Base-by-base conservation (phyloP, 129 eudicot genomes). In the Mikania micrantha region DNA sequence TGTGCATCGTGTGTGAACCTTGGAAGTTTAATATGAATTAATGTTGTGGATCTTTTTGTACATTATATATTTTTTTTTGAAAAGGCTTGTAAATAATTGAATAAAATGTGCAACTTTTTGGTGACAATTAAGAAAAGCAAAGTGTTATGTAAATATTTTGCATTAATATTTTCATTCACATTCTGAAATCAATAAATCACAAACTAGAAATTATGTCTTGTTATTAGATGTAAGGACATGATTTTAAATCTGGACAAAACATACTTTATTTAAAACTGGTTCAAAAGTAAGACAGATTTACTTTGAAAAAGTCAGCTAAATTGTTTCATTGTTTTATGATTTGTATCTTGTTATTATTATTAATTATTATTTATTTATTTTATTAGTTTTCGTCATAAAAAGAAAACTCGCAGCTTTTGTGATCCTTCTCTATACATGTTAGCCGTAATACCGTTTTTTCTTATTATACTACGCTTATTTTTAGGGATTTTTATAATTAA, bases 91-190 rank as follows among this genome's bases (percentile, higher is more conserved):
- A 22, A 64, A 64, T 64, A 50, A 32, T n/a, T n/a, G n/a, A 67
- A 32, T 47, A 47, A 67, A 47, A 54, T 54, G 19, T 65, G 27
- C 2, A 7, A 45, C 4, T 13, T n/a, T 15, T 27, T 57, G 67
- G 68, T n/a, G n/a, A n/a, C n/a, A 68, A 42, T 42, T 25, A 74
- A 39, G 72, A 56, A 65, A 74, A 74, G 60, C 73, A 74, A 66
- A 31, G 79, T 56, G 52, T 67, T 73, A 74, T 74, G 79, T 74
- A 73, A 59, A 66, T n/a, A n/a, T n/a, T n/a, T n/a, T n/a, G n/a
- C n/a, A n/a, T n/a, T n/a, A n/a, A n/a, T n/a, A n/a, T n/a, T n/a
- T n/a, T n/a, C n/a, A n/a, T n/a, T n/a, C n/a, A n/a, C n/a, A n/a
- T n/a, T n/a, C n/a, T n/a, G n/a, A n/a, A n/a, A n/a, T n/a, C n/a